phyloP scores from a whole-genome alignment of 306 rosid genomes.

The Phaseolus lunatus region DNA sequence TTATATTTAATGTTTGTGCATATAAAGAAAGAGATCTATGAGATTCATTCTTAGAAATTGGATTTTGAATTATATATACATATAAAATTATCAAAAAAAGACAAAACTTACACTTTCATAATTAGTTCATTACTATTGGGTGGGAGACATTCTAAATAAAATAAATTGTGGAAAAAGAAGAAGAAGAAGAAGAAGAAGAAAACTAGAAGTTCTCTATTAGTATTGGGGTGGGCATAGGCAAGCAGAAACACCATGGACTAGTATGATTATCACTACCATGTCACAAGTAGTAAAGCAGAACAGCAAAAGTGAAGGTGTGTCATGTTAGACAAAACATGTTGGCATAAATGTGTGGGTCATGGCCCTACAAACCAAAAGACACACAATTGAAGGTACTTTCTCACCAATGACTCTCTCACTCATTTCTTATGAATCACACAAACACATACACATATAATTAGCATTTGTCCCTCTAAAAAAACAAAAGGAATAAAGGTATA shows the following conservation, averaged over 20 bases:
- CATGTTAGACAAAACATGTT: slow-evolving; percentile 71
- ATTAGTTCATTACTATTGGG: too few species aligned
- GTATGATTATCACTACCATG: slow-evolving; percentile 32
- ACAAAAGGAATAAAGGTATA: slow-evolving; percentile 77
- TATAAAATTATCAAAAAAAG: too few species aligned
- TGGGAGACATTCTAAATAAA: too few species aligned
- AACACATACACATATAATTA: slow-evolving; percentile 18
- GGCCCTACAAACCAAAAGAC: slow-evolving; percentile 45
- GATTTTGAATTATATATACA: too few species aligned
- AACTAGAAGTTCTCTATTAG: neutral
- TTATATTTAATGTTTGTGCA: too few species aligned
- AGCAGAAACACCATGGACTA: neutral
- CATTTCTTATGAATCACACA: slow-evolving; percentile 41
- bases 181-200: too few species aligned
- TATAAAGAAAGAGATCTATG: too few species aligned
- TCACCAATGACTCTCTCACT: slow-evolving; percentile 17
- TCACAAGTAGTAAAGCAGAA: slow-evolving; percentile 29
- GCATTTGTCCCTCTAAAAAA: slow-evolving; percentile 40
- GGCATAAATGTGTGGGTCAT: slow-evolving; percentile 59
- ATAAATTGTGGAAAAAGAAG: too few species aligned
- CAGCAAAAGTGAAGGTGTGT: slow-evolving; percentile 39
- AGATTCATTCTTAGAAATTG: too few species aligned
- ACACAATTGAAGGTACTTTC: slow-evolving; percentile 33
- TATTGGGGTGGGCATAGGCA: neutral
- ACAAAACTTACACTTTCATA: too few species aligned